These are phyloP conservation scores for Tuber magnatum DNA, from an alignment of 495 filamentous ascomycete species.

Conservation along the genomic window DNA sequence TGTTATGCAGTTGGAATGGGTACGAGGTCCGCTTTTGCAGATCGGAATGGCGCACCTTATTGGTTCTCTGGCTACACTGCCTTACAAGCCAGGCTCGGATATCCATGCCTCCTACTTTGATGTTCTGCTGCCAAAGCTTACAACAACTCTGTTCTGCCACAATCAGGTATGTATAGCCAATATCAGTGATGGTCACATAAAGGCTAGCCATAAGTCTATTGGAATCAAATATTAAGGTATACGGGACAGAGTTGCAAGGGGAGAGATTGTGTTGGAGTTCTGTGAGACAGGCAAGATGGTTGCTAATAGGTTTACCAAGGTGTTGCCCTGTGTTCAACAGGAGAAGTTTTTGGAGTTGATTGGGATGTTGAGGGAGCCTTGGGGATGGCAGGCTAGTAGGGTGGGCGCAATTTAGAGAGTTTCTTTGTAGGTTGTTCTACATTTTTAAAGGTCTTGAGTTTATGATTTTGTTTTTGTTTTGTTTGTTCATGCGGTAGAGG, in stretches of 20 bases:
- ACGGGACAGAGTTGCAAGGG: not conserved
- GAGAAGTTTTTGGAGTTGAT: not conserved
- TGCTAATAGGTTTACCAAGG: not conserved
- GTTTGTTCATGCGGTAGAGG: not conserved
- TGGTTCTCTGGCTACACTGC: too few species aligned
- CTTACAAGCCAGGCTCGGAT: too few species aligned
- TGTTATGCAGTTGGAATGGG: not conserved
- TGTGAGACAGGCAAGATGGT: not conserved
- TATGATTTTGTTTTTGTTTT: too few species aligned
- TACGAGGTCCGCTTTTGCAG: not conserved
- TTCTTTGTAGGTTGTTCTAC: too few species aligned
- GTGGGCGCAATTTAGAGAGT: too few species aligned
- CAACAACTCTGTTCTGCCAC: not conserved
- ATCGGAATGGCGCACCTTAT: too few species aligned
- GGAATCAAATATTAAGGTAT: not conserved
- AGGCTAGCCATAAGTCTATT: not conserved
- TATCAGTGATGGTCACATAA: not conserved
- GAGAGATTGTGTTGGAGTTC: not conserved
- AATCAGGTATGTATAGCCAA: not conserved
- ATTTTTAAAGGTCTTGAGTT: too few species aligned
- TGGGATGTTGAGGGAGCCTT: not conserved
- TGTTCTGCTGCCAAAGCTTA: not conserved
- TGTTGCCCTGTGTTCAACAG: not conserved
- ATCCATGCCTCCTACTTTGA: not conserved
- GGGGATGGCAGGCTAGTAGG: too few species aligned